Evolutionary conservation across 768 basidiomycete genomes (phyloP).

Genomic region (Collybiopsis confluens): DNA sequence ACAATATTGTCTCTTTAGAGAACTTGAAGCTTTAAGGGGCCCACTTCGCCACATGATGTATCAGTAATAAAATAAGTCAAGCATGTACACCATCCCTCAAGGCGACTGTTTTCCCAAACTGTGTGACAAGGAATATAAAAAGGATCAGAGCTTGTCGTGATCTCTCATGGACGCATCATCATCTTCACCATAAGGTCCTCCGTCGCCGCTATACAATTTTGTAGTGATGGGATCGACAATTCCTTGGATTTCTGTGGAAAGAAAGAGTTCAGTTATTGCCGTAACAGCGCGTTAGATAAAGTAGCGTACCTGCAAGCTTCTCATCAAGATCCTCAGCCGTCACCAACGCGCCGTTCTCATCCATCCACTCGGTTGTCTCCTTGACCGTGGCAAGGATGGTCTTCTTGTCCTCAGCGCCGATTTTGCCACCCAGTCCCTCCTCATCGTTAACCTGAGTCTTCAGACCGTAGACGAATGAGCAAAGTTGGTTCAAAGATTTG

Average conservation of each 20-base stretch:
- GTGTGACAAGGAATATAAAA: too few relatives aligned
- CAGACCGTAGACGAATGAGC: constrained; percentile 80
- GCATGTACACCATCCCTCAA: too few relatives aligned
- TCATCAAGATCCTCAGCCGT: constrained; percentile 88
- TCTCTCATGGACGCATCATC: constrained; percentile 36
- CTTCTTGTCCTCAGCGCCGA: constrained; percentile 80
- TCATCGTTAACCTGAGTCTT: constrained; percentile 84
- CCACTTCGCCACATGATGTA: too few relatives aligned
- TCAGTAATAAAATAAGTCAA: too few relatives aligned
- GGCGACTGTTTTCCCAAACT: too few relatives aligned
- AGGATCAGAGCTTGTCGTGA: constrained; percentile 46
- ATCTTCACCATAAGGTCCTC: constrained; percentile 25
- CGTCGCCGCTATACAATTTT: constrained; percentile 62
- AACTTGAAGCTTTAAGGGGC: too few relatives aligned
- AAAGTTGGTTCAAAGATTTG: constrained; percentile 76
- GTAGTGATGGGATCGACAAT: constrained; percentile 81
- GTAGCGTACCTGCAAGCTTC: constrained; percentile 59
- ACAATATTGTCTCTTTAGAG: too few relatives aligned
- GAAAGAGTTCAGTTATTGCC: neutral
- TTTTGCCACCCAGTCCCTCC: constrained; percentile 88
- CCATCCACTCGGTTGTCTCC: constrained; percentile 90
- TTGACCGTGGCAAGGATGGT: constrained; percentile 76
- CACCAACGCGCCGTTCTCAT: constrained; percentile 75
- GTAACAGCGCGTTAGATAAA: neutral
- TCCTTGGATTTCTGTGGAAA: constrained; percentile 54